These are phyloP conservation scores for Penstemon newberryi DNA, from an alignment of 257 asterid genomes.

Conservation along the genomic window DNA sequence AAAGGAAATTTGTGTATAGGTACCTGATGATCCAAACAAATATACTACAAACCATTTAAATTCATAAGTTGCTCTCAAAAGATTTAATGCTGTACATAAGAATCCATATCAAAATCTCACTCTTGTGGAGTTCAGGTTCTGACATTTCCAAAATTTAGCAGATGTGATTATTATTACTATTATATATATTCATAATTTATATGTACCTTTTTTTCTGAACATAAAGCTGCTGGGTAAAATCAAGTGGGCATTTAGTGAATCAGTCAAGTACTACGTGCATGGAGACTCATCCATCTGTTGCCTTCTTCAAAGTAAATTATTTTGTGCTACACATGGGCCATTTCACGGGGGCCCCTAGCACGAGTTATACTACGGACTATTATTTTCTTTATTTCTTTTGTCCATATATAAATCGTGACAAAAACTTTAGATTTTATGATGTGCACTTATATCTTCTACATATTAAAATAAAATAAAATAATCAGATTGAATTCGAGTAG, in stretches of 20 bases:
- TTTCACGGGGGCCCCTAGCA: conserved; percentile 22
- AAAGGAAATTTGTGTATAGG: background rate
- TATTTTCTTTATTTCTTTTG: background rate
- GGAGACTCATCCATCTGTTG: conserved; percentile 19
- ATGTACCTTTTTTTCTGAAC: background rate
- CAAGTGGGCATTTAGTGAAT: conserved; percentile 34
- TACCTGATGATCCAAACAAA: background rate
- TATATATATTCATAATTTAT: background rate
- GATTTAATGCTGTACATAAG: background rate
- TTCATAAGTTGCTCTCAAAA: background rate
- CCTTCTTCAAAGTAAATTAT: conserved; percentile 14
- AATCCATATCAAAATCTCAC: background rate
- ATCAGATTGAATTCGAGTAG: too few species aligned
- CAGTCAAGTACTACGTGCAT: conserved; percentile 7
- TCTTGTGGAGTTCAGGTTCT: conserved; percentile 30
- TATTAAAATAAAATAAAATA: too few species aligned
- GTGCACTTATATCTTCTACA: too few species aligned
- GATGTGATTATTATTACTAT: conserved; percentile 12
- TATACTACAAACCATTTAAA: background rate
- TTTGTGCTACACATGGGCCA: conserved; percentile 37
- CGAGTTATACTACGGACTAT: background rate
- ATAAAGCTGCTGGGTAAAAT: conserved; percentile 25
- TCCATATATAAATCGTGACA: background rate
- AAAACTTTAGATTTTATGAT: too few species aligned
- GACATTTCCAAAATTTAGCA: conserved; percentile 20